These are phyloP conservation scores for Zygosaccharomyces gambellarensis DNA, from an alignment of 805 yeast species.

Conservation along the genomic window DNA sequence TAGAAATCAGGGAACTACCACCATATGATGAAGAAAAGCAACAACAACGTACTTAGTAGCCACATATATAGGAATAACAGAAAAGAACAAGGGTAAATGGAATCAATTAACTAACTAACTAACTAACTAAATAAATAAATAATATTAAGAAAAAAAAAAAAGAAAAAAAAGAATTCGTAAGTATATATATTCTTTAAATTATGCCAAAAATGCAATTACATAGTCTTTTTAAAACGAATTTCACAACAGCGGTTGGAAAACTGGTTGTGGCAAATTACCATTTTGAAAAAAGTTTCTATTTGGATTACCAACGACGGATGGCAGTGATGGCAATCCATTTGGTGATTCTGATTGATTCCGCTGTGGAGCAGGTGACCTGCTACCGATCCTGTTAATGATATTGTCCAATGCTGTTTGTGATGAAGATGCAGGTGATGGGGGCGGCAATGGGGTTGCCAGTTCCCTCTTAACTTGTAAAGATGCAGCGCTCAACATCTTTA, in stretches of 20 bases:
- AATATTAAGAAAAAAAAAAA: not conserved
- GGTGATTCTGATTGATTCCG: conserved; percentile 4
- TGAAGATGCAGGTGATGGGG: conserved; percentile 7
- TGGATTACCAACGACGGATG: conserved; percentile 1
- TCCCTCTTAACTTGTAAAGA: conserved; percentile 23
- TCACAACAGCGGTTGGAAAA: conserved; percentile 29
- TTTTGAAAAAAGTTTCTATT: conserved; percentile 24
- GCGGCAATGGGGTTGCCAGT: conserved; percentile 3
- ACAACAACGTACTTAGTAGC: not conserved
- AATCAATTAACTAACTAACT: not conserved
- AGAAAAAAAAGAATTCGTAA: conserved; percentile 1
- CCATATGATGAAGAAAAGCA: conserved; percentile 21
- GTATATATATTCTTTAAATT: conserved; percentile 5
- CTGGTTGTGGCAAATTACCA: conserved; percentile 31
- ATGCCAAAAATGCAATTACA: conserved; percentile 4
- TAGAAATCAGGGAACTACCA: conserved; percentile 24
- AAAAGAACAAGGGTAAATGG: not conserved
- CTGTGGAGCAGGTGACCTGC: conserved; percentile 13
- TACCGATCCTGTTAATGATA: conserved; percentile 19
- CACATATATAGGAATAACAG: not conserved
- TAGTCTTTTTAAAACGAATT: not conserved
- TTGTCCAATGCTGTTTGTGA: conserved; percentile 19
- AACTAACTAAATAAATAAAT: too few species aligned
- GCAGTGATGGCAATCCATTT: conserved; percentile 7
- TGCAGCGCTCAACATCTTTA: conserved; percentile 30